A percentile compares a stretch with the other conserved stretches of the same genome.
phyloP scores from a whole-genome alignment of 192 early-diverging fungal species.

The Mortierella hygrophila region DNA sequence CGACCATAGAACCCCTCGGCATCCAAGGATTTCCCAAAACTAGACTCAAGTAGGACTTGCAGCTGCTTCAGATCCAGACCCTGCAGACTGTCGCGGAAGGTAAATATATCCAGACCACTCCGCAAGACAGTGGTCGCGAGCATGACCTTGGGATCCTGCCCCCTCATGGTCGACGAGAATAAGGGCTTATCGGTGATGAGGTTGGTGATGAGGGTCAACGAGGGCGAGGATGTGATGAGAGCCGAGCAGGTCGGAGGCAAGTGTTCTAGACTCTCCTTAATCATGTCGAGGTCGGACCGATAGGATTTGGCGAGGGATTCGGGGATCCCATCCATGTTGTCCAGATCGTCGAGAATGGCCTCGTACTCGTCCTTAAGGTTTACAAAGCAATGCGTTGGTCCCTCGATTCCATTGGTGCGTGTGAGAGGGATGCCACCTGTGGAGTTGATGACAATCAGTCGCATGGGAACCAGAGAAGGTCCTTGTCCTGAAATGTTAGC shows the following conservation, averaged over 20 bases:
- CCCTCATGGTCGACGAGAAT: conserved; percentile 64
- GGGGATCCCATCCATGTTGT: conserved; percentile 54
- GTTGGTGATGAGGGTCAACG: conserved; percentile 71
- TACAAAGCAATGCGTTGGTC: conserved; percentile 75
- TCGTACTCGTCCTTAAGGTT: conserved; percentile 87
- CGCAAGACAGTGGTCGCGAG: conserved; percentile 82
- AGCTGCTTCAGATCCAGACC: conserved; percentile 69
- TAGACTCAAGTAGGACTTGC: conserved; percentile 75
- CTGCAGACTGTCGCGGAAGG: conserved; percentile 64
- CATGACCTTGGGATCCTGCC: conserved; percentile 53
- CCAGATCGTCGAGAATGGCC: conserved; percentile 60
- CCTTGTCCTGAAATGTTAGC: neutral
- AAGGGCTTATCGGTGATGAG: conserved; percentile 84
- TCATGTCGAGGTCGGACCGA: conserved; percentile 66
- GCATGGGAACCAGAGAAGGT: conserved; percentile 59
- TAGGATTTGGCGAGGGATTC: conserved; percentile 21
- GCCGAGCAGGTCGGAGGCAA: conserved; percentile 85
- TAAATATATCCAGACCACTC: conserved; percentile 76
- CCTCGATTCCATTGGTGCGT: conserved; percentile 56
- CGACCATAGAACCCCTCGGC: conserved; percentile 69
- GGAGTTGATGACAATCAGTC: conserved; percentile 77
- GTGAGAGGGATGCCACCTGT: conserved; percentile 74
- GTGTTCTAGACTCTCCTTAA: conserved; percentile 72
- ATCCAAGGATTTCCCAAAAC: conserved; percentile 78
- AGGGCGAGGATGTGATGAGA: conserved; percentile 73